Percentiles rank a stretch among this genome's conserved stretches.
These are phyloP conservation scores for Protoeuglena noctilucae DNA, from an alignment of 139 green algal genomes.

Conservation along the genomic window DNA sequence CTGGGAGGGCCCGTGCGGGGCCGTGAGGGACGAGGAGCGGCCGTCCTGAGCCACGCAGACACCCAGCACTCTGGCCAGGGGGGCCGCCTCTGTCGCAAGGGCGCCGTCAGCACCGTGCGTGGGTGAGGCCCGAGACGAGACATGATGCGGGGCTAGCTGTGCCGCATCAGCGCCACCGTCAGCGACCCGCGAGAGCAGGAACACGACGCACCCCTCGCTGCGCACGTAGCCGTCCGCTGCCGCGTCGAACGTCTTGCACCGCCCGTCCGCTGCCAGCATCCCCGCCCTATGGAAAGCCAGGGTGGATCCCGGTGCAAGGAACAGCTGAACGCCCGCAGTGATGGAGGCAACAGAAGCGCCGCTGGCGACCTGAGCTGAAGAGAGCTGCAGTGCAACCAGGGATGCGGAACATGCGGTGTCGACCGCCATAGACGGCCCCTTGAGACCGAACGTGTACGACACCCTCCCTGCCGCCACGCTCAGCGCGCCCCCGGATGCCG, in stretches of 20 bases:
- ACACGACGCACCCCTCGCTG: conserved; percentile 47
- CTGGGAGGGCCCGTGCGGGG: conserved; percentile 37
- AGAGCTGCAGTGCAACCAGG: conserved; percentile 25
- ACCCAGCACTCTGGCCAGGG: conserved; percentile 16
- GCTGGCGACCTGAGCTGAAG: neutral
- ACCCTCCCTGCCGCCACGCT: conserved; percentile 7
- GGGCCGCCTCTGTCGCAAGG: no score
- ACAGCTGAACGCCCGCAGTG: conserved; percentile 1
- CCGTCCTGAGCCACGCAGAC: conserved; percentile 35
- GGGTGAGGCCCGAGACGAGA: no score
- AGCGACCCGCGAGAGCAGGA: no score
- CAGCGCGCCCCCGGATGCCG: neutral
- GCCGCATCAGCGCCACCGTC: no score
- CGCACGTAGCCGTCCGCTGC: conserved; percentile 68
- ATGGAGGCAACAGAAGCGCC: neutral
- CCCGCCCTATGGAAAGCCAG: conserved; percentile 12
- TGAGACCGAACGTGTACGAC: conserved; percentile 6
- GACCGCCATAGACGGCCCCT: conserved; percentile 25
- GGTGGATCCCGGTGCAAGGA: neutral
- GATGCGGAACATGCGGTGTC: conserved; percentile 44
- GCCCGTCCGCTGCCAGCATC: conserved; percentile 56
- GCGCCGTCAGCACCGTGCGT: no score
- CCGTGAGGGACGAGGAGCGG: conserved; percentile 27
- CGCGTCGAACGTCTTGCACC: conserved; percentile 67
- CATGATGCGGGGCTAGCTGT: no score